A percentile compares a stretch with the other conserved stretches of the same genome.
These are phyloP conservation scores for Thermothelomyces thermophilus DNA, from an alignment of 2,329 filamentous ascomycete genomes.

Conservation along the genomic window DNA sequence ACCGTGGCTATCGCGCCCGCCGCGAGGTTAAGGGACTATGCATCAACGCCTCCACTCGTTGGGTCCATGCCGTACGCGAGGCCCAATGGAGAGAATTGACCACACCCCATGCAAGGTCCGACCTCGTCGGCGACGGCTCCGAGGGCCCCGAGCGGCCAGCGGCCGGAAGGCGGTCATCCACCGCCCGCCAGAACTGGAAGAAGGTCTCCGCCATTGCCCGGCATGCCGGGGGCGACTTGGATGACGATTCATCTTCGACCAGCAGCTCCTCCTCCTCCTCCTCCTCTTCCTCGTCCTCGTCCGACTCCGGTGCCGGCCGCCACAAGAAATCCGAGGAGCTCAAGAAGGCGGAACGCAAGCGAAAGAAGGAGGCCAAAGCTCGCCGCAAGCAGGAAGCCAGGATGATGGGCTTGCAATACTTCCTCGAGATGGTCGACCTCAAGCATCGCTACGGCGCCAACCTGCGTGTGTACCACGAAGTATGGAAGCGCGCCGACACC, in stretches of 20 bases:
- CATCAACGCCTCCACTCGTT: conserved; percentile 63
- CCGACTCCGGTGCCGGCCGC: conserved; percentile 23
- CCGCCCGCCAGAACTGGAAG: conserved; percentile 66
- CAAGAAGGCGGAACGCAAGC: conserved; percentile 33
- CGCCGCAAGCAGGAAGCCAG: conserved; percentile 61
- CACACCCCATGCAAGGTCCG: conserved; percentile 35
- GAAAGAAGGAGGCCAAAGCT: conserved; percentile 44
- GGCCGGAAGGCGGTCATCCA: conserved; percentile 6
- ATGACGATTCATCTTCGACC: conserved; percentile 28
- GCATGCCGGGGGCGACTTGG: conserved; percentile 63
- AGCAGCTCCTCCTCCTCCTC: conserved; percentile 32
- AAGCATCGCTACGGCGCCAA: conserved; percentile 87
- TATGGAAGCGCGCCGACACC: conserved; percentile 73
- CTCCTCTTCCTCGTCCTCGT: conserved; percentile 26
- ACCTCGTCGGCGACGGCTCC: background rate
- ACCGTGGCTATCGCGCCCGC: conserved; percentile 68
- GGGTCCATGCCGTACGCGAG: conserved; percentile 60
- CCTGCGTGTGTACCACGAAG: conserved; percentile 70
- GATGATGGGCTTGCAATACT: conserved; percentile 81
- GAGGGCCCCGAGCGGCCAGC: conserved; percentile 1
- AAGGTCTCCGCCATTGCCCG: conserved; percentile 64
- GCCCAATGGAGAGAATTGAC: conserved; percentile 47
- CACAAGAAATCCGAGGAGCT: conserved; percentile 30
- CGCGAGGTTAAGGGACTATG: conserved; percentile 63
- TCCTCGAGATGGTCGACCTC: conserved; percentile 74